Evolutionary conservation across 225 moss, liverwort and hornwort species (phyloP).

Genomic region (Ulota crispa): DNA sequence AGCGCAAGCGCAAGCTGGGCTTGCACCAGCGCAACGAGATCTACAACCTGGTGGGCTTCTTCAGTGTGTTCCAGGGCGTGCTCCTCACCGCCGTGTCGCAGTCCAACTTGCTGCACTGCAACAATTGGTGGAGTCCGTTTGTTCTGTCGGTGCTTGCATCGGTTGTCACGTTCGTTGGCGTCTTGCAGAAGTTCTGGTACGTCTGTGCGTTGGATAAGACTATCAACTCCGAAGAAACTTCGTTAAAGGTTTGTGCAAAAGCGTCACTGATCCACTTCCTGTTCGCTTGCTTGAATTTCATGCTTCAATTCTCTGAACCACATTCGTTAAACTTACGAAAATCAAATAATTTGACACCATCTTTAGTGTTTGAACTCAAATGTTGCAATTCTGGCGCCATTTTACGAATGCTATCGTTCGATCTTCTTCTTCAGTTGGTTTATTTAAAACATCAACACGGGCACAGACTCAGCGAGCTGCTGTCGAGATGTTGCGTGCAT

Average conservation of each 20-base stretch:
- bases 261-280: not conserved
- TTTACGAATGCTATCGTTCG: not conserved
- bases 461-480: not conserved
- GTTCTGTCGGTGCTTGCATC: constrained; percentile 33
- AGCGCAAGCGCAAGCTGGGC: constrained; percentile 30
- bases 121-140: constrained; percentile 43
- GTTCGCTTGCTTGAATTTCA: not conserved
- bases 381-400: not conserved
- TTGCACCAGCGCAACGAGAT: constrained; percentile 32
- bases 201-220: constrained; percentile 31
- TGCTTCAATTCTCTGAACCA: too few species aligned
- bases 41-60: constrained; percentile 44
- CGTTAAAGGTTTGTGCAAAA: constrained; percentile 28
- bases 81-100: constrained; percentile 47
- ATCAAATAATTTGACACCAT: not conserved
- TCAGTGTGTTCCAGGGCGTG: constrained; percentile 46
- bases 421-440: not conserved
- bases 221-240: constrained; percentile 28
- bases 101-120: constrained; percentile 30
- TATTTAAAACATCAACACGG: not conserved
- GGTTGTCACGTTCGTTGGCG: constrained; percentile 37
- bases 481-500: not conserved
- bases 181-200: constrained; percentile 26
- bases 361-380: not conserved
- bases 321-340: not conserved